Base-by-base conservation (phyloP, 2,329 filamentous ascomycete genomes). In the Neoarthrinium moseri region DNA sequence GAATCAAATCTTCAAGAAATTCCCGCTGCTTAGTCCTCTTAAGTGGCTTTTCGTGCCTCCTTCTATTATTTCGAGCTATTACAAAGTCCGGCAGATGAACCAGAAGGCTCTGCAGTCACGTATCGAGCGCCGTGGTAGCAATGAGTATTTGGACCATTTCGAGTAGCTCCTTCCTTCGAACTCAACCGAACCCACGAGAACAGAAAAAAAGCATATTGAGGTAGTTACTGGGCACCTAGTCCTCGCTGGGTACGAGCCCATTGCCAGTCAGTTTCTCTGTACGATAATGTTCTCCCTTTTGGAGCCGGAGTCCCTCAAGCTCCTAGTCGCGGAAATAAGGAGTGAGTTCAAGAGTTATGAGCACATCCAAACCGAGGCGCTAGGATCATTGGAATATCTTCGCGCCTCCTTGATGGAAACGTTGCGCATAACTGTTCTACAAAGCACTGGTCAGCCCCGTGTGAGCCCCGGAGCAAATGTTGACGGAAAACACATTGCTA, bases 61-160 rank as follows among this genome's bases (percentile, higher is more conserved):
- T 3, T 52, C 47, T 20, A 27, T 46, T 2, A 41, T 45, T 13
- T 11, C 18, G 8, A 35, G 33, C 8, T 20, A 20, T 18, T 12
- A 17, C 1, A 35, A 35, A 20, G 35, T 54, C 2, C 30, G 54
- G 4, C 33, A 22, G 7, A 29, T 45, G 34, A 58, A 55, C 38
- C 10, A n/a, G 2, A 24, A 54, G 13, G 52, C 51, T 5, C 33
- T 57, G 1, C 27, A 51, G 18, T 17, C 27, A 17, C 56, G 56
- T 6, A 54, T 60, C 21, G 47, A 53, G 15, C 49, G 47, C 8
- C 51, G 53, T 4, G 55, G 53, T 11, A 45, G 51, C 15, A 48
- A 46, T 4, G 36, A 53, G 33, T 54, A 59, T 33, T 23, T 49
- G 5, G 58, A 61, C 49, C 56, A 59, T 24, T 47, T 58, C 21